Evolutionary conservation across 768 basidiomycete species (phyloP).

Genomic region (Russula virescens): DNA sequence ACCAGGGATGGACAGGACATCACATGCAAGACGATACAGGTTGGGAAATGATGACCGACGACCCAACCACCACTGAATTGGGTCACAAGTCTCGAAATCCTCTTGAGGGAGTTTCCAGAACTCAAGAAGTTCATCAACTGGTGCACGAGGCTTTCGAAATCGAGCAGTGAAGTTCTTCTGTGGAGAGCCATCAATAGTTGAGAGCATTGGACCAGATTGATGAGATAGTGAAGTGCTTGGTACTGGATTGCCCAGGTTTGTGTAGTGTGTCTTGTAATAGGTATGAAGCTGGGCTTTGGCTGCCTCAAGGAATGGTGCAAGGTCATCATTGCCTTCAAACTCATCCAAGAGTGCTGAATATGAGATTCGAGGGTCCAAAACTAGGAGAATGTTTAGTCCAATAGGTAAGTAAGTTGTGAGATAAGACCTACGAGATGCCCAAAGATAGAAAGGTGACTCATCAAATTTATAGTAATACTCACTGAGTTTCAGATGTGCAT

Average conservation of each 20-base stretch:
- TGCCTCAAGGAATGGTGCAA: too few species aligned
- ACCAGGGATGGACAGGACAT: neutral
- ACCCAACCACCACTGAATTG: neutral
- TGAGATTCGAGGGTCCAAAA: neutral
- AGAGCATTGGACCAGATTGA: too few species aligned
- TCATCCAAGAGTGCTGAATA: neutral
- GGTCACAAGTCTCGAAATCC: neutral
- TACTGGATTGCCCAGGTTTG: neutral
- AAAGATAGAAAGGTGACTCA: neutral
- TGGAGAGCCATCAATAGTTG: neutral
- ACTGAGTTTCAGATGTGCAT: neutral
- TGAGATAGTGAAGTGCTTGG: neutral
- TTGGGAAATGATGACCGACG: neutral
- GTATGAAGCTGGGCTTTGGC: neutral
- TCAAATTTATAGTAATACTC: neutral
- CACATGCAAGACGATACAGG: neutral
- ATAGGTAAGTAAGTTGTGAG: neutral
- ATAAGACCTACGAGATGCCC: neutral
- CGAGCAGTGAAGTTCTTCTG: neutral
- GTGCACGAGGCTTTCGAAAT: neutral
- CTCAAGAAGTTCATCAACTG: neutral
- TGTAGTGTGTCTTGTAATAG: neutral
- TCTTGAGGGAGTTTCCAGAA: neutral
- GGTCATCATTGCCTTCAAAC: too few species aligned
- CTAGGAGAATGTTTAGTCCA: neutral